phyloP scores from a whole-genome alignment of 768 basidiomycete species.

The Hydnomerulius pinastri region DNA sequence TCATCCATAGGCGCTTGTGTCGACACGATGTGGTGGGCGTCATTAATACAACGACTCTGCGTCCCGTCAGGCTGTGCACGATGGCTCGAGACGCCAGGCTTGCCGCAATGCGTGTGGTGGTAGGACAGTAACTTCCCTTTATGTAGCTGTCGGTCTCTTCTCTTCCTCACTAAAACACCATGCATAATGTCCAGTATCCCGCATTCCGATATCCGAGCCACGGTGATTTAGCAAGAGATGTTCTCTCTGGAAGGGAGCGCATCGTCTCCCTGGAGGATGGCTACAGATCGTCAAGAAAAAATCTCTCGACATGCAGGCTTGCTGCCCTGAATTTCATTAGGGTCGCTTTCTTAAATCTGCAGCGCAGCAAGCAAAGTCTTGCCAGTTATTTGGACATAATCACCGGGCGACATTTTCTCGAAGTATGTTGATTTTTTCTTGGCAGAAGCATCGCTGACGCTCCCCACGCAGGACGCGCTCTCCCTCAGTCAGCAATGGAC shows the following conservation, averaged over 20 bases:
- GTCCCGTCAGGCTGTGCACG: not conserved
- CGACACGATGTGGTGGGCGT: slow-evolving; percentile 2
- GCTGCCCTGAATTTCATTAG: slow-evolving; percentile 65
- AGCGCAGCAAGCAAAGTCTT: slow-evolving; percentile 7
- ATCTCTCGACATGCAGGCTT: slow-evolving; percentile 55
- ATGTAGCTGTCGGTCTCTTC: slow-evolving; percentile 11
- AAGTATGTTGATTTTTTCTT: slow-evolving; percentile 18
- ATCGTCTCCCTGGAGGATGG: slow-evolving; percentile 48
- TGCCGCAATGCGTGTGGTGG: slow-evolving; percentile 2
- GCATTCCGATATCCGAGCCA: slow-evolving; percentile 14
- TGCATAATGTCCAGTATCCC: slow-evolving; percentile 16
- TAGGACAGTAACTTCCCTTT: slow-evolving; percentile 8
- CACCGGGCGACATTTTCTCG: slow-evolving; percentile 14
- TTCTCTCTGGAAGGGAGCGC: slow-evolving; percentile 35
- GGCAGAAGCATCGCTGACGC: not conserved
- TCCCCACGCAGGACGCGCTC: slow-evolving; percentile 45
- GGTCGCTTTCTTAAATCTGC: slow-evolving; percentile 37
- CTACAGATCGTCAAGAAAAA: slow-evolving; percentile 45
- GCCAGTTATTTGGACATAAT: slow-evolving; percentile 14
- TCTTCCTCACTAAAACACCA: slow-evolving; percentile 2
- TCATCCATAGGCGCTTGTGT: slow-evolving; percentile 10
- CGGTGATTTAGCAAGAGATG: slow-evolving; percentile 15
- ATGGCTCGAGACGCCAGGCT: slow-evolving; percentile 5
- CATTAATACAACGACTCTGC: slow-evolving; percentile 20
- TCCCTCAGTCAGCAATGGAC: slow-evolving; percentile 55